Evolutionary conservation across 805 yeast species (phyloP).

Genomic region (Schizosaccharomyces lindneri): DNA sequence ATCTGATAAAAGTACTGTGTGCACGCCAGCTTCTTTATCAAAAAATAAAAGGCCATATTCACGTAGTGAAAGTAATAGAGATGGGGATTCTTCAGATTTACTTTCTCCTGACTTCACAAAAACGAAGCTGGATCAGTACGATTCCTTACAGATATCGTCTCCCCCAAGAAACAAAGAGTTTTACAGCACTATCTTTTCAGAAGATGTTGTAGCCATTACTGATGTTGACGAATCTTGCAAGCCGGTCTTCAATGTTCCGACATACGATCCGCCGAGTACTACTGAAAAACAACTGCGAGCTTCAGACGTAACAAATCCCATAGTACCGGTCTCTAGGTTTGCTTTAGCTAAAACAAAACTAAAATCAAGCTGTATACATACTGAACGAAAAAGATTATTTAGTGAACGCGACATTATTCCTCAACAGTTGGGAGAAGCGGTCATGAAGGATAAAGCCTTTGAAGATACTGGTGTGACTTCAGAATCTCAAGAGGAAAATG

Average conservation of each 20-base stretch:
- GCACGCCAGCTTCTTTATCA: conserved; percentile 10
- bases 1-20: conserved; percentile 6
- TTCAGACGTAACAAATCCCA: background rate
- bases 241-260: background rate
- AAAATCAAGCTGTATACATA: background rate
- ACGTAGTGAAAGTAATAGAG: background rate
- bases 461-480: no score
- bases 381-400: conserved; percentile 16
- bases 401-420: background rate
- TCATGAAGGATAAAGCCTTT: background rate
- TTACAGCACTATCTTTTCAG: background rate
- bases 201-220: background rate
- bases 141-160: background rate
- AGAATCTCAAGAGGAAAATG: background rate
- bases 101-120: background rate
- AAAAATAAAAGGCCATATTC: background rate
- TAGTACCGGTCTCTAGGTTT: background rate
- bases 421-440: background rate
- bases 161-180: background rate
- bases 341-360: background rate
- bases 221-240: background rate
- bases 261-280: conserved; percentile 5
- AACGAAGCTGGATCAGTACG: no score
- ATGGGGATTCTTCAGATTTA: background rate
- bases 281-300: background rate